Evolutionary conservation across 495 filamentous ascomycete species (phyloP).

Genomic region (Penicillium argentinense): DNA sequence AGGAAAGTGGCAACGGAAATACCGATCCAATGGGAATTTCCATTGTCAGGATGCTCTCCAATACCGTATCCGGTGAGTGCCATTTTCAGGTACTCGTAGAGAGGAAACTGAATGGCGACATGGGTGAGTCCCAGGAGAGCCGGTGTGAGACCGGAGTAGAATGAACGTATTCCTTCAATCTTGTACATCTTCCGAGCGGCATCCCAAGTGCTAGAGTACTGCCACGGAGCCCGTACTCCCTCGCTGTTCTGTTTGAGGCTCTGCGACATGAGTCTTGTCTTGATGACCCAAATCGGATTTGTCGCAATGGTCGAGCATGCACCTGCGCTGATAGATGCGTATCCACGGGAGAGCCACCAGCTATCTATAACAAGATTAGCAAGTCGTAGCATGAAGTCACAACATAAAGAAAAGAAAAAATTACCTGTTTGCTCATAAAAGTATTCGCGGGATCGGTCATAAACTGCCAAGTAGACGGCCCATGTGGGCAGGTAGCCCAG

Average conservation of each 20-base stretch:
- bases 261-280: slow-evolving; percentile 96
- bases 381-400: not conserved
- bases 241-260: slow-evolving; percentile 49
- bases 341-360: slow-evolving; percentile 61
- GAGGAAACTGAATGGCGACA: slow-evolving; percentile 95
- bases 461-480: slow-evolving; percentile 96
- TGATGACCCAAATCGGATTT: slow-evolving; percentile 99
- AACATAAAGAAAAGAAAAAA: slow-evolving; percentile 22
- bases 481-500: slow-evolving; percentile 95
- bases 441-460: slow-evolving; percentile 79
- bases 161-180: slow-evolving; percentile 81
- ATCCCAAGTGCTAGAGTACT: slow-evolving; percentile 83
- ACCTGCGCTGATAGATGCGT: slow-evolving; percentile 85
- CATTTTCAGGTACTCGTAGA: slow-evolving; percentile 91
- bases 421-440: slow-evolving; percentile 66
- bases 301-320: slow-evolving; percentile 90
- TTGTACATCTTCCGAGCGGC: slow-evolving; percentile 94
- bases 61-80: slow-evolving; percentile 85
- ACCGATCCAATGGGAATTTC: slow-evolving; percentile 65
- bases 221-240: slow-evolving; percentile 72
- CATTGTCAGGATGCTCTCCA: slow-evolving; percentile 63
- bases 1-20: slow-evolving; percentile 87
- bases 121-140: slow-evolving; percentile 91
- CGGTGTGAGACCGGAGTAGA: slow-evolving; percentile 93
- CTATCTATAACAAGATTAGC: slow-evolving; percentile 43